Conservation (phyloP, 2,329 filamentous ascomycete species). For the Thelonectria blattea region DNA sequence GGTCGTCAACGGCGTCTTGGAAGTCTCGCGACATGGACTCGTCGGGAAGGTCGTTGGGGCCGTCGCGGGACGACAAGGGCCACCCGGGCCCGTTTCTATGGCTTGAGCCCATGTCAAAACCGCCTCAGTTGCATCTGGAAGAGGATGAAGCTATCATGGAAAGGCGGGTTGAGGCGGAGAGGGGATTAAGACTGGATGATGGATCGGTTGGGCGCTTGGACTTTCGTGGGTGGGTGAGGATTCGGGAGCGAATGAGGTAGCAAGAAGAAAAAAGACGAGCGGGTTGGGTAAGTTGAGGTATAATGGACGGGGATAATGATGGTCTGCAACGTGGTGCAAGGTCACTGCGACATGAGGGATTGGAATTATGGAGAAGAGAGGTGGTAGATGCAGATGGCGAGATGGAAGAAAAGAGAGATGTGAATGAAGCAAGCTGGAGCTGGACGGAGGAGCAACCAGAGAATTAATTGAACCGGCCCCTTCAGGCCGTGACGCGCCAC, state of each 20-base stretch:
- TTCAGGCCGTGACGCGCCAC: neutral
- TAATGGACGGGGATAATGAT: neutral
- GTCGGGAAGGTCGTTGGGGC: constrained; percentile 16
- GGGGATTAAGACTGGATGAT: neutral
- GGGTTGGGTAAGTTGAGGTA: neutral
- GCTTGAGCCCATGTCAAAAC: constrained; percentile 38
- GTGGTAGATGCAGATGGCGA: too few species aligned
- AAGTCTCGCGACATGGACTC: constrained; percentile 31
- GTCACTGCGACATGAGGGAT: neutral
- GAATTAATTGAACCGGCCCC: neutral
- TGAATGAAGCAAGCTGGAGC: too few species aligned
- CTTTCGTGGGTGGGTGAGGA: neutral
- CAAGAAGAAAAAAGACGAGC: neutral
- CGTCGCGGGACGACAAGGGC: constrained; percentile 23
- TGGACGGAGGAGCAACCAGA: neutral
- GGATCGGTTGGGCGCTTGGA: neutral
- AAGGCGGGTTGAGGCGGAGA: neutral
- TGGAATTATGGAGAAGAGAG: neutral
- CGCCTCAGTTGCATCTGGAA: constrained; percentile 37
- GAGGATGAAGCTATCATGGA: constrained; percentile 6
- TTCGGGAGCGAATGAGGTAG: neutral
- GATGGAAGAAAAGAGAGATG: too few species aligned
- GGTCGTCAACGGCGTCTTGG: constrained; percentile 33
- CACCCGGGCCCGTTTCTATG: constrained; percentile 32
- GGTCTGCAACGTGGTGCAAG: neutral